Evolutionary conservation across 169 alveolate species (phyloP).

Genomic region (Eimeria tenella): DNA sequence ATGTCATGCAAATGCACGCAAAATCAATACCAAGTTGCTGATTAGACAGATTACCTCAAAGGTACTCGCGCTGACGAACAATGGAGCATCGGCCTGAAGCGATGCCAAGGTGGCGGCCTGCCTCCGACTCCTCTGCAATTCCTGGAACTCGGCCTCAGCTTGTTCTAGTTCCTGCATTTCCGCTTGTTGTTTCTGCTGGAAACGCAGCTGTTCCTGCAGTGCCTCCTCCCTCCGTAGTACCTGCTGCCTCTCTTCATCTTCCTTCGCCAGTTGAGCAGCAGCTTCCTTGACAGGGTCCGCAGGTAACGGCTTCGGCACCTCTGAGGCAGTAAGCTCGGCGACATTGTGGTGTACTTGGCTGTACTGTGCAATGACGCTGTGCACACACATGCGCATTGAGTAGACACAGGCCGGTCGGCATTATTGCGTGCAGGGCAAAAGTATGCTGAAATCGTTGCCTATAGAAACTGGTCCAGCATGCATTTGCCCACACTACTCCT

Average conservation of each 20-base stretch:
- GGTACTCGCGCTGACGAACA: background rate
- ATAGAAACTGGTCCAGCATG: too few species aligned
- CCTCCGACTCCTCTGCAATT: constrained; percentile 15
- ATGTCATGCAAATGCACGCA: too few species aligned
- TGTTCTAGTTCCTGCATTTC: constrained; percentile 55
- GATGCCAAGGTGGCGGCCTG: constrained; percentile 31
- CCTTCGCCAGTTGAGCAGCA: constrained; percentile 40
- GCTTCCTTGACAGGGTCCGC: constrained; percentile 73
- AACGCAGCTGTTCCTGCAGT: constrained; percentile 56
- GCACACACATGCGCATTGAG: background rate
- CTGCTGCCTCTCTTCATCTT: constrained; percentile 14
- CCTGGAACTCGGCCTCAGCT: constrained; percentile 46
- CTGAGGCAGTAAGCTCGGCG: constrained; percentile 58
- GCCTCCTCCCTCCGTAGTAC: constrained; percentile 18
- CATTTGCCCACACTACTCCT: too few species aligned
- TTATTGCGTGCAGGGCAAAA: too few species aligned
- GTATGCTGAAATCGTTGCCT: too few species aligned
- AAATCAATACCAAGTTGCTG: too few species aligned
- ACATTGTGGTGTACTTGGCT: constrained; percentile 78
- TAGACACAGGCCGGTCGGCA: background rate
- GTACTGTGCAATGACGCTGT: constrained; percentile 61
- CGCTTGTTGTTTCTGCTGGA: constrained; percentile 61
- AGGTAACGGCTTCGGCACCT: constrained; percentile 44
- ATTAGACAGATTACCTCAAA: background rate
- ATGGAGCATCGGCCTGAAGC: constrained; percentile 3